Evolutionary conservation across 2,329 filamentous ascomycete species (phyloP).

Genomic region (Hypomyces rosellus): DNA sequence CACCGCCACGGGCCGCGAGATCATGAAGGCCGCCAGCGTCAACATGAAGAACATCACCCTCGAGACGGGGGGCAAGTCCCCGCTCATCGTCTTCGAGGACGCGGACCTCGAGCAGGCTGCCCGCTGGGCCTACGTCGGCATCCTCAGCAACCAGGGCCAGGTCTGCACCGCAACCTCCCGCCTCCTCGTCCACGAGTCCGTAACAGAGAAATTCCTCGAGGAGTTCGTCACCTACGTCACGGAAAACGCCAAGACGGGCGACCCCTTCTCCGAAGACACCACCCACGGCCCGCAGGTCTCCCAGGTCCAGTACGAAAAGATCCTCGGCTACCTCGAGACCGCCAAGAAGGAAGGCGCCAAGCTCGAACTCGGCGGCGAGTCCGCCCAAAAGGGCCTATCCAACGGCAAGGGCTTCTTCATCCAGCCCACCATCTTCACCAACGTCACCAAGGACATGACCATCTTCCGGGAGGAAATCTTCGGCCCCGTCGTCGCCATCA

Average conservation of each 20-base stretch:
- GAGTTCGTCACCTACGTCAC: constrained; percentile 55
- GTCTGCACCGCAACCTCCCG: constrained; percentile 60
- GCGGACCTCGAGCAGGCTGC: constrained; percentile 62
- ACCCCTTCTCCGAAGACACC: constrained; percentile 62
- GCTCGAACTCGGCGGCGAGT: constrained; percentile 57
- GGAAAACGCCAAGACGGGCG: constrained; percentile 57
- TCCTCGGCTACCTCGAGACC: constrained; percentile 62
- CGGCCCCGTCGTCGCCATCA: constrained; percentile 38
- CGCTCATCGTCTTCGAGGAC: constrained; percentile 58
- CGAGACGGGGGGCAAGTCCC: constrained; percentile 62
- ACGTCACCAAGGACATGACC: constrained; percentile 35
- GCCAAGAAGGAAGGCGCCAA: constrained; percentile 67
- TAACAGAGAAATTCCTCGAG: constrained; percentile 58
- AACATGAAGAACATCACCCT: constrained; percentile 62
- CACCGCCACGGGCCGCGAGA: constrained; percentile 63
- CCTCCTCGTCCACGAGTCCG: constrained; percentile 55
- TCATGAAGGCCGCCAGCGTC: constrained; percentile 68
- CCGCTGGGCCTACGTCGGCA: constrained; percentile 47
- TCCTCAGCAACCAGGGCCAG: constrained; percentile 58
- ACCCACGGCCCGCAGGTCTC: constrained; percentile 73
- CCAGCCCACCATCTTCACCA: constrained; percentile 39
- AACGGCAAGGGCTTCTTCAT: constrained; percentile 41
- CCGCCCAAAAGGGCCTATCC: constrained; percentile 24
- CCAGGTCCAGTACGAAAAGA: constrained; percentile 61
- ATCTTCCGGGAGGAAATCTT: constrained; percentile 44